These are phyloP conservation scores for Chernovozyma sophiae-reginae DNA, from an alignment of 1,139 yeast species.

Conservation along the genomic window DNA sequence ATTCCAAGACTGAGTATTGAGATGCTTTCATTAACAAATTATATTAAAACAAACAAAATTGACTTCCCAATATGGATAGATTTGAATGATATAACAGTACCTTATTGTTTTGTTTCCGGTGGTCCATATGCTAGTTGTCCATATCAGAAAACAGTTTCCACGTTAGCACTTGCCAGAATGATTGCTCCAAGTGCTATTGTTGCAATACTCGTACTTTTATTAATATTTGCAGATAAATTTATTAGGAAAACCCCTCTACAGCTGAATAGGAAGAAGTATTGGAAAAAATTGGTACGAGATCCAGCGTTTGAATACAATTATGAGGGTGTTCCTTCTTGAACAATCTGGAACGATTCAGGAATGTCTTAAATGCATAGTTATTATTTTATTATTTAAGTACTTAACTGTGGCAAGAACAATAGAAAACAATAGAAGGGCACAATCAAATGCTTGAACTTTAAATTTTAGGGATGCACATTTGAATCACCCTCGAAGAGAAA, in stretches of 20 bases:
- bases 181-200: conserved; percentile 65
- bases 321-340: conserved; percentile 44
- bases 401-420: too few species aligned
- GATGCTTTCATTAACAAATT: conserved; percentile 26
- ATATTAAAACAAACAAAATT: conserved; percentile 15
- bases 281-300: conserved; percentile 35
- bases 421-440: too few species aligned
- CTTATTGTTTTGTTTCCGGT: conserved; percentile 82
- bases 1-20: conserved; percentile 52
- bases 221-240: conserved; percentile 35
- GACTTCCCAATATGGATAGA: conserved; percentile 68
- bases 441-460: too few species aligned
- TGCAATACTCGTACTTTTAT: conserved; percentile 43
- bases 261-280: conserved; percentile 36
- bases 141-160: conserved; percentile 54
- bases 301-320: conserved; percentile 35
- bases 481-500: too few species aligned
- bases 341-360: too few species aligned
- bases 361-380: too few species aligned
- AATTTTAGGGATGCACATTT: too few species aligned
- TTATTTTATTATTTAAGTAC: too few species aligned
- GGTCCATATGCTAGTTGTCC: conserved; percentile 82
- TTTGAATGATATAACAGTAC: conserved; percentile 69
- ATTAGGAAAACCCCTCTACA: conserved; percentile 36
- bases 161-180: conserved; percentile 56